A percentile compares a stretch with the other conserved stretches of the same genome.
phyloP scores from a whole-genome alignment of 768 basidiomycete species.

The Podaxis sp. region DNA sequence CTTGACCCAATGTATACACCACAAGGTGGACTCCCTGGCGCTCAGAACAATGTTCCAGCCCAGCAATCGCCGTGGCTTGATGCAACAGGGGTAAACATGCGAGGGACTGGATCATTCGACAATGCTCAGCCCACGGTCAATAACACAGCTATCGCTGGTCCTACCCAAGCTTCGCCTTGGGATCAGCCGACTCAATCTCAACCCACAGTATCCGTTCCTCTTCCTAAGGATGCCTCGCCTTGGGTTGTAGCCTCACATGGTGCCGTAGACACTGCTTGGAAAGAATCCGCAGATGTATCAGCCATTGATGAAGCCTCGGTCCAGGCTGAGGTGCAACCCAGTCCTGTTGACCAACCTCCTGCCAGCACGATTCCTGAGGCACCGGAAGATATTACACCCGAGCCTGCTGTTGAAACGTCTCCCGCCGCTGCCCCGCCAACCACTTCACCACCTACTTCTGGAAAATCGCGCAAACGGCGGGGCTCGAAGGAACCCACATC shows the following conservation, averaged over 20 bases:
- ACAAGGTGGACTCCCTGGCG: background rate
- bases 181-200: conserved; percentile 27
- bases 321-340: background rate
- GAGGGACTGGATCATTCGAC: conserved; percentile 45
- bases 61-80: conserved; percentile 38
- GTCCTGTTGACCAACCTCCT: conserved; percentile 20
- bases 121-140: conserved; percentile 38
- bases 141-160: conserved; percentile 31
- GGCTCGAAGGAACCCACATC: conserved; percentile 6
- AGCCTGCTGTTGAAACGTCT: conserved; percentile 7
- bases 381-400: conserved; percentile 10
- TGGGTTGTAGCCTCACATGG: conserved; percentile 55
- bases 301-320: background rate
- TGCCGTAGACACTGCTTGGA: conserved; percentile 48
- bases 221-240: conserved; percentile 46
- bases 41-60: conserved; percentile 3
- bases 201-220: conserved; percentile 25
- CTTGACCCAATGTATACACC: conserved; percentile 2
- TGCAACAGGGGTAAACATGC: conserved; percentile 24
- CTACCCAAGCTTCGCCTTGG: conserved; percentile 38
- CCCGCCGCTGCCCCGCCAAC: conserved; percentile 9
- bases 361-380: conserved; percentile 18
- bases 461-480: conserved; percentile 11
- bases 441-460: conserved; percentile 5
- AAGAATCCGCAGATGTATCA: conserved; percentile 17